Base-by-base conservation (phyloP, 2,329 filamentous ascomycete species). In the Trichophyton verrucosum region DNA sequence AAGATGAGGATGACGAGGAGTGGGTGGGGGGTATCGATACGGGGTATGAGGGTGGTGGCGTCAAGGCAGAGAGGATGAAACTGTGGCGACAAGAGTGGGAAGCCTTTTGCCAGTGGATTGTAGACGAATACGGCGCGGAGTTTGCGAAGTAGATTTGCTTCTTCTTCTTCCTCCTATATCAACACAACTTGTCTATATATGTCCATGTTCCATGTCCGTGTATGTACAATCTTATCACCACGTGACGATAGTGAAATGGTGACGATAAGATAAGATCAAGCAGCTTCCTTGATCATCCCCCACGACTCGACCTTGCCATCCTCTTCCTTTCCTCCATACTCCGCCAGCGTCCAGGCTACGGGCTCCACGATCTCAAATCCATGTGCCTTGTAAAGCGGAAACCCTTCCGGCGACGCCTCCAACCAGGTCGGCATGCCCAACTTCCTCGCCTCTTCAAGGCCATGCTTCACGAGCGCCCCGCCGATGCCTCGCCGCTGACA, bases 41-140 rank as follows among this genome's bases (percentile, higher is more conserved):
- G 64, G 91, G 89, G 0, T 85, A 86, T 49, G 77, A 78, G 56
- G 49, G 49, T 13, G 49, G 17, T 22, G 84, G 89, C 0, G 66
- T 87, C 59, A 87, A 94, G 71, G 88, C 88, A 0, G 71, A 84
- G 71, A 80, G 86, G 64, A 74, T 97, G 72, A 84, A 84, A 71
- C 81, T 91, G 72, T 96, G 91, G 89, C 82, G 83, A 57, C 75
- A 83, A 40, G 83, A 88, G 66, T 97, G 91, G 84, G 92, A 97
- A 77, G 81, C 83, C 69, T 97, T 94, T 71, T 97, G 91, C 70
- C 80, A 90, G 60, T 96, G 91, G 91, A 80, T 97, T 51, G 87
- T 96, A 8, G 79, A 85, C 42, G 88, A 95, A 75, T 95, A 82
- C 76, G 82, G 74, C 5, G 44, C 9, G 20, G 17, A 24, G 67